phyloP scores from a whole-genome alignment of 768 basidiomycete species.

The Lyophyllum shimeji region DNA sequence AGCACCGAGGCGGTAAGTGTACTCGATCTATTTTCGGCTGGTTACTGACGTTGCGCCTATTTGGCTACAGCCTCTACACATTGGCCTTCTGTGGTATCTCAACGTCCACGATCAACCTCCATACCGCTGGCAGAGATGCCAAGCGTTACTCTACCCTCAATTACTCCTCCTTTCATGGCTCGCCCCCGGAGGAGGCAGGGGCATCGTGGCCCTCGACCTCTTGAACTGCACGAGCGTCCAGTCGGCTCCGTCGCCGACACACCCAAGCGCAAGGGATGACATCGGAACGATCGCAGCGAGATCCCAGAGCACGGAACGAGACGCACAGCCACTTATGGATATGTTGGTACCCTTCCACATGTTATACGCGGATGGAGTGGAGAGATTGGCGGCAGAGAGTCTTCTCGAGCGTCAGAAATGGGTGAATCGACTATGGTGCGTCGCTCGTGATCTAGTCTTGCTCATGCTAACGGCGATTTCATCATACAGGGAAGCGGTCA shows the following conservation, averaged over 20 bases:
- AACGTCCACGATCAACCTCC: conserved; percentile 85
- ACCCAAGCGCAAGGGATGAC: conserved; percentile 80
- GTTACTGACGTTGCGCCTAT: conserved; percentile 18
- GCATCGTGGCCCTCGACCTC: conserved; percentile 84
- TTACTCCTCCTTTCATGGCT: conserved; percentile 87
- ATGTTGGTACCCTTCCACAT: conserved; percentile 88
- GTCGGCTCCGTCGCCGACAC: conserved; percentile 76
- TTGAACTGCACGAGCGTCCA: conserved; percentile 86
- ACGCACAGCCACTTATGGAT: conserved; percentile 58
- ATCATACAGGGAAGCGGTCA: conserved; percentile 69
- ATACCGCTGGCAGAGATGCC: conserved; percentile 79
- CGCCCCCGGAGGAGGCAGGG: conserved; percentile 77
- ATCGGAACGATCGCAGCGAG: conserved; percentile 84
- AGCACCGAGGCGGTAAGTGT: conserved; percentile 47
- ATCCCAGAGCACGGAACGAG: conserved; percentile 50
- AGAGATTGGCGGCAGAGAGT: conserved; percentile 87
- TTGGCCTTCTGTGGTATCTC: conserved; percentile 87
- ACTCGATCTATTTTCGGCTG: conserved; percentile 3
- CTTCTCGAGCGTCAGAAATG: conserved; percentile 84
- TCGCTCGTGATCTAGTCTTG: conserved; percentile 14
- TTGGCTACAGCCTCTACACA: conserved; percentile 72
- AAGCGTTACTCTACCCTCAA: conserved; percentile 80
- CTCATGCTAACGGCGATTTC: conserved; percentile 1
- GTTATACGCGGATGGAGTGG: conserved; percentile 86
- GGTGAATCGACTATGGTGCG: conserved; percentile 89